Conservation (phyloP, 805 yeast species). For the Candida ortonii region DNA sequence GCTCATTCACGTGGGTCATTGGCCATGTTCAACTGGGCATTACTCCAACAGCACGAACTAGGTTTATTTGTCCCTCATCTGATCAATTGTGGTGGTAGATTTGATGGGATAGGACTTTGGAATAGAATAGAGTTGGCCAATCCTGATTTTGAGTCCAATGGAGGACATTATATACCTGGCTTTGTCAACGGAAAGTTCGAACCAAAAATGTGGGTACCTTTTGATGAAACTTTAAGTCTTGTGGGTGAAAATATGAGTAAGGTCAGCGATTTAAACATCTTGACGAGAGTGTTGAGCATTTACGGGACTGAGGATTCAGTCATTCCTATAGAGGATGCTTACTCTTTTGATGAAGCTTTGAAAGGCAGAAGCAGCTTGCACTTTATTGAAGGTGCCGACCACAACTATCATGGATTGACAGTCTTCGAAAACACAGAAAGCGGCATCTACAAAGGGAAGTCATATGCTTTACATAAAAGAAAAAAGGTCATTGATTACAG, state of each 20-base stretch:
- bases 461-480: constrained; percentile 32
- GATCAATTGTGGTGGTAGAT: constrained; percentile 75
- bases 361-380: constrained; percentile 55
- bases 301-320: constrained; percentile 69
- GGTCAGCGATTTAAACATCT: constrained; percentile 40
- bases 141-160: constrained; percentile 39
- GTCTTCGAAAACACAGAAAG: constrained; percentile 33
- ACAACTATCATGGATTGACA: constrained; percentile 64
- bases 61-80: constrained; percentile 51
- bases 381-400: constrained; percentile 71
- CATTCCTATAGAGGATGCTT: constrained; percentile 63
- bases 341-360: constrained; percentile 55
- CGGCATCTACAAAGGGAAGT: constrained; percentile 7
- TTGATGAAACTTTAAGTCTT: constrained; percentile 49
- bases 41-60: constrained; percentile 37
- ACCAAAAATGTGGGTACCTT: constrained; percentile 40
- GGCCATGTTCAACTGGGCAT: constrained; percentile 72
- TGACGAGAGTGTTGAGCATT: constrained; percentile 57
- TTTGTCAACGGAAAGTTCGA: constrained; percentile 51
- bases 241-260: constrained; percentile 44
- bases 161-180: constrained; percentile 40
- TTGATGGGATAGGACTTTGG: constrained; percentile 44
- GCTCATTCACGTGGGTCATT: constrained; percentile 82
- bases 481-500: constrained; percentile 53
- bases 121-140: constrained; percentile 35